Evolutionary conservation across 73 alveolate genomes (phyloP).

Genomic region (Tetrahymena thermophila): DNA sequence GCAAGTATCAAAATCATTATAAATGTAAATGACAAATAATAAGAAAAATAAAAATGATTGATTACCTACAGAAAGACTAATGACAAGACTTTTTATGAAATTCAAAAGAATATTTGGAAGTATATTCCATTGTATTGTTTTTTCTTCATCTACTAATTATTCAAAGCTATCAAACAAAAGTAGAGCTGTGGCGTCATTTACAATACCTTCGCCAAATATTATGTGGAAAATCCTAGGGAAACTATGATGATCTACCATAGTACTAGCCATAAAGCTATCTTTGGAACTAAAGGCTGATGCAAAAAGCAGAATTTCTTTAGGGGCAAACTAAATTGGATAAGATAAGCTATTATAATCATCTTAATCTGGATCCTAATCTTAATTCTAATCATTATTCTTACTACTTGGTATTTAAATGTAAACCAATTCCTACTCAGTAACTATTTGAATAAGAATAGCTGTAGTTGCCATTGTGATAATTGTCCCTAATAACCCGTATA

Average conservation of each 20-base stretch:
- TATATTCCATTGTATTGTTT: not conserved
- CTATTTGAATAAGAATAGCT: not conserved
- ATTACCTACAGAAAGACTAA: not conserved
- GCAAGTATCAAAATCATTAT: too few species aligned
- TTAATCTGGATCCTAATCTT: not conserved
- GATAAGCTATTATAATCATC: not conserved
- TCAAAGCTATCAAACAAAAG: not conserved
- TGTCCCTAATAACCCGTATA: not conserved
- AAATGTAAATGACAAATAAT: too few species aligned
- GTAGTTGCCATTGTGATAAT: not conserved
- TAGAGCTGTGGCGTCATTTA: not conserved
- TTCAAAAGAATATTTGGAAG: not conserved
- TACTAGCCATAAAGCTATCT: not conserved
- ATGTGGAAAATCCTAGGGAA: not conserved
- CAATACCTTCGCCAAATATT: not conserved
- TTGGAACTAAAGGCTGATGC: not conserved
- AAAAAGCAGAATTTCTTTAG: not conserved
- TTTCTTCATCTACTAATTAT: not conserved
- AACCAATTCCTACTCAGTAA: not conserved
- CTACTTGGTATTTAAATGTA: not conserved
- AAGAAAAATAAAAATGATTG: not conserved
- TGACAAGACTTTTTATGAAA: not conserved
- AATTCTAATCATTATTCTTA: not conserved
- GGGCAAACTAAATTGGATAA: not conserved
- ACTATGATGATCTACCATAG: not conserved